These are phyloP conservation scores for Cryptosporidium ubiquitum DNA, from an alignment of 169 alveolate species.

Conservation along the genomic window DNA sequence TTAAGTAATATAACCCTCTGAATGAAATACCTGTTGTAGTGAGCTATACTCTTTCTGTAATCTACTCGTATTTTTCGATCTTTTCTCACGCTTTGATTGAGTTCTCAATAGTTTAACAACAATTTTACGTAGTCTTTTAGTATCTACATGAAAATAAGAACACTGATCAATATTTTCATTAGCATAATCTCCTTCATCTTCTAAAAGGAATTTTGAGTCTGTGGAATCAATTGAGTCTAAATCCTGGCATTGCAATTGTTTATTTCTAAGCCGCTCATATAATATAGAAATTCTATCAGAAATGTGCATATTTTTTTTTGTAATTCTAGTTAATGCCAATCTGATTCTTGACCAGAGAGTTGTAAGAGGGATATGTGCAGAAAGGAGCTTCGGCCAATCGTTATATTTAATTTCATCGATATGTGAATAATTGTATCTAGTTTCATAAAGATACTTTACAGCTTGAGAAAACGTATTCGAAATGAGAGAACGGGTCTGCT, in stretches of 20 bases:
- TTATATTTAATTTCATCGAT: conserved; percentile 58
- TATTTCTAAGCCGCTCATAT: conserved; percentile 21
- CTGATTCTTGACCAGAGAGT: conserved; percentile 72
- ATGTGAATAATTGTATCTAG: conserved; percentile 29
- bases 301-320: conserved; percentile 36
- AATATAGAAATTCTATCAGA: conserved; percentile 35
- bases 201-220: background rate
- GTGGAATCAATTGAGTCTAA: background rate
- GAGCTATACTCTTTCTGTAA: conserved; percentile 23
- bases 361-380: conserved; percentile 46
- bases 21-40: conserved; percentile 35
- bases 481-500: background rate
- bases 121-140: conserved; percentile 28
- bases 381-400: conserved; percentile 49
- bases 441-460: conserved; percentile 52
- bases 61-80: background rate
- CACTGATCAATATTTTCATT: background rate
- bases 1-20: background rate
- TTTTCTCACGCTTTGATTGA: conserved; percentile 2
- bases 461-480: conserved; percentile 42
- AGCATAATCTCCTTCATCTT: background rate
- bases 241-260: background rate
- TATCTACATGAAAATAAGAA: conserved; percentile 8
- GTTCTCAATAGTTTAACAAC: conserved; percentile 7
- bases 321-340: conserved; percentile 34